phyloP scores from a whole-genome alignment of 768 basidiomycete species.

The Lentinula sp. region DNA sequence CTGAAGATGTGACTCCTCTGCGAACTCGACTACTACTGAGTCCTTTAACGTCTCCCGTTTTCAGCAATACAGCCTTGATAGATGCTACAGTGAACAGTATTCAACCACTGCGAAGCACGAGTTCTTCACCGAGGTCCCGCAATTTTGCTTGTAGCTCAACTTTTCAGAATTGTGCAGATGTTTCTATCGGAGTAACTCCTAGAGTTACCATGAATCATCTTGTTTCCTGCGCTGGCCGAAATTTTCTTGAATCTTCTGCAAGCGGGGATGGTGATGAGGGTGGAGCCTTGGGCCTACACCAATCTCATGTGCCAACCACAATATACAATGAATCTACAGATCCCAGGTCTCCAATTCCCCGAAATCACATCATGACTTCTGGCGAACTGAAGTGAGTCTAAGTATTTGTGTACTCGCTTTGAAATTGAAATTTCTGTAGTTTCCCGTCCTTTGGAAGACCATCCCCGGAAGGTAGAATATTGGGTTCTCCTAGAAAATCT shows the following conservation, averaged over 20 bases:
- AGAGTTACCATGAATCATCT: neutral
- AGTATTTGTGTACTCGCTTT: no score
- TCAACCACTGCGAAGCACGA: neutral
- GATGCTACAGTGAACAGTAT: neutral
- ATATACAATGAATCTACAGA: neutral
- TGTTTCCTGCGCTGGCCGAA: neutral
- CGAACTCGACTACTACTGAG: neutral
- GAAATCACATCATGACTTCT: neutral
- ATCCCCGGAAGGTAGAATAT: neutral
- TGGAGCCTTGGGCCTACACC: neutral
- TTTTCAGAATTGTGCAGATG: neutral
- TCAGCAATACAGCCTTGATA: neutral
- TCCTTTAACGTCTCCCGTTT: conserved; percentile 2
- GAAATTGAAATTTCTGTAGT: neutral
- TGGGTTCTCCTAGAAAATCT: neutral
- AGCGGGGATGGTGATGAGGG: no score
- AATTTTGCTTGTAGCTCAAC: neutral
- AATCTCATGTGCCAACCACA: neutral
- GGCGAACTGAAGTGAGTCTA: neutral
- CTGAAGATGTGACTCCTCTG: conserved; percentile 1
- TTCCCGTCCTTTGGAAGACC: conserved; percentile 1
- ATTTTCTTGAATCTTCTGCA: no score
- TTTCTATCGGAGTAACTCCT: neutral
- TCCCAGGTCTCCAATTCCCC: conserved; percentile 4
- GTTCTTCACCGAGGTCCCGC: neutral